Evolutionary conservation across 2,329 filamentous ascomycete species (phyloP).

Genomic region (Myriangium duriaei): DNA sequence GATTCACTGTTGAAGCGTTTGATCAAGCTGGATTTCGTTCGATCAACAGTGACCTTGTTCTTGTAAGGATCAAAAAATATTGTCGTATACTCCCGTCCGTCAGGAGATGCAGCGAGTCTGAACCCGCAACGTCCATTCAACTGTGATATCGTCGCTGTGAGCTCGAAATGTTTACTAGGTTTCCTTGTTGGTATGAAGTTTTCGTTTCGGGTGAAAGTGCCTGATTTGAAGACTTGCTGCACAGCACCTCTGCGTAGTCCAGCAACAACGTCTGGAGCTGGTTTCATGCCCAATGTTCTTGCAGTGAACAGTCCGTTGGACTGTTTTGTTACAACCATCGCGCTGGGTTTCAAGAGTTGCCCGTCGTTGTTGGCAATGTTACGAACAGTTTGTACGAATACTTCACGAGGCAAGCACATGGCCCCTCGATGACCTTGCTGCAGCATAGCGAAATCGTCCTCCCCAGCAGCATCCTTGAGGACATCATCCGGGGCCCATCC

Average conservation of each 20-base stretch:
- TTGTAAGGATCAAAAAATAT: constrained; percentile 35
- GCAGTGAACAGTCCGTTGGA: constrained; percentile 27
- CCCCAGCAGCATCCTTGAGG: constrained; percentile 29
- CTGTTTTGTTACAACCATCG: constrained; percentile 21
- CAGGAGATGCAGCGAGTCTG: constrained; percentile 30
- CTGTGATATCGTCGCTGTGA: constrained; percentile 28
- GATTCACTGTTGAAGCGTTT: constrained; percentile 31
- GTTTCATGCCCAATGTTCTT: constrained; percentile 32
- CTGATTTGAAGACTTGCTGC: constrained; percentile 15
- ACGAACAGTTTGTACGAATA: constrained; percentile 33
- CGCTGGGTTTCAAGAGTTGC: constrained; percentile 23
- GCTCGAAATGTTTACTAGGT: constrained; percentile 7
- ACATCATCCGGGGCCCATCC: constrained; percentile 37
- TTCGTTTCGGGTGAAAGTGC: constrained; percentile 18
- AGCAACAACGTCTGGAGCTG: constrained; percentile 30
- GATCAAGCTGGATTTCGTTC: constrained; percentile 31
- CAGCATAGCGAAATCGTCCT: constrained; percentile 25
- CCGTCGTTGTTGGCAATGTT: constrained; percentile 26
- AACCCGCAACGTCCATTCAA: constrained; percentile 30
- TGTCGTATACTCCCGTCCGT: constrained; percentile 31
- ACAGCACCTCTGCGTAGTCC: constrained; percentile 17
- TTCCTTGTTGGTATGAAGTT: constrained; percentile 17
- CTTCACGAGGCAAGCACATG: constrained; percentile 32
- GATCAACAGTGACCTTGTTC: constrained; percentile 34
- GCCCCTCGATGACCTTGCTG: constrained; percentile 35